Base-by-base conservation (phyloP, 2,329 filamentous ascomycete species). In the Fusarium nanum region DNA sequence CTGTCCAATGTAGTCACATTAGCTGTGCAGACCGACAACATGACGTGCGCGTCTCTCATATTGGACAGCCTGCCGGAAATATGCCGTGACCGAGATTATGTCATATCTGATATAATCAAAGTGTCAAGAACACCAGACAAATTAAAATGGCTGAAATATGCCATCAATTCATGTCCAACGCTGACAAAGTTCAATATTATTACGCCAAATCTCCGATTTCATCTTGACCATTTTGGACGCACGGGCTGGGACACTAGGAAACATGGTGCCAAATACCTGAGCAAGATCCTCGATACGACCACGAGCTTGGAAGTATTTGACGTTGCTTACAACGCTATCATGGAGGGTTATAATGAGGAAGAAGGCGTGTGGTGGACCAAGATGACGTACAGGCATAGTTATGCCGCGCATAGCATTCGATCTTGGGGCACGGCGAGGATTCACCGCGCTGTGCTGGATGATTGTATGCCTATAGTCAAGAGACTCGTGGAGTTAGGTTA, bases 321-420 rank as follows among this genome's bases (percentile, higher is more conserved):
- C 1, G 9, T 63, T n/a, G 27, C 5, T 14, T 30, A 56, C 11
- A 18, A 28, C 4, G 48, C 41, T 2, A n/a, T 63, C 7, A 11
- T 63, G 22, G 32, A 4, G 1, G n/a, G 60, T 1, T 56, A 56
- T 1, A 18, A 0, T 0, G 41, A 63, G 2, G 4, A 5, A 8
- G 58, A 56, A 8, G 30, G 32, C 3, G 32, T 56, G 0, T 63
- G 60, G 60, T 63, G 60, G 60, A 63, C 41, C 0, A 40, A 61
- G 3, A 42, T 23, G 8, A 20, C 49, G 5, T 28, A 27, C 4
- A 42, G 3, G 41, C 8, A 42, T 5, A 4, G 1, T 1, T 23
- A 13, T 1, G 10, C 6, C 2, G 32, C 45, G 3, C 58, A 63
- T 14, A 42, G 6, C 0, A n/a, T 63, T 0, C 2, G 7, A 3